Evolutionary conservation across 1,284 basidiomycete genomes (phyloP).

Genomic region (Heterobasidion annosum): DNA sequence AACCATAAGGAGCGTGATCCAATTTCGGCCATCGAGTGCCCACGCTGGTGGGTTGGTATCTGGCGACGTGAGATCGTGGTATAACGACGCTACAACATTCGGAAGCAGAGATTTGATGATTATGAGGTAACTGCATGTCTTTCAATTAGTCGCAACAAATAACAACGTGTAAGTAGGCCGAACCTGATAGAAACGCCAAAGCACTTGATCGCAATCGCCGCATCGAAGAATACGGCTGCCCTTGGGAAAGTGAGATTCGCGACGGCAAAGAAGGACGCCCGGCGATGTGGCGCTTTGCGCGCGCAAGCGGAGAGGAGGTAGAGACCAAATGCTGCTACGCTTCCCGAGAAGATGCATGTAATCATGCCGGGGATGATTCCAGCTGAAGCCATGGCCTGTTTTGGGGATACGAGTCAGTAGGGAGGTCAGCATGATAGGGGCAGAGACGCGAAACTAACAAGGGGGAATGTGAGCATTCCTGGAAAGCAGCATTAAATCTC

Average conservation of each 20-base stretch:
- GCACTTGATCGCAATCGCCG: slow-evolving; percentile 93
- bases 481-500: background rate
- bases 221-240: slow-evolving; percentile 81
- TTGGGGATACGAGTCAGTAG: slow-evolving; percentile 8
- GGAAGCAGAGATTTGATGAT: slow-evolving; percentile 95
- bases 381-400: slow-evolving; percentile 75
- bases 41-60: slow-evolving; percentile 60
- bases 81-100: slow-evolving; percentile 82
- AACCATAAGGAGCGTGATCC: slow-evolving; percentile 81
- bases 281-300: slow-evolving; percentile 63
- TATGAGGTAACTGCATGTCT: slow-evolving; percentile 66
- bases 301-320: slow-evolving; percentile 88
- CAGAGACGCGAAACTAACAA: slow-evolving; percentile 38
- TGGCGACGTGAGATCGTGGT: slow-evolving; percentile 64
- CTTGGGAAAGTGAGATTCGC: slow-evolving; percentile 80
- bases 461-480: slow-evolving; percentile 81
- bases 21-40: slow-evolving; percentile 72
- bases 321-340: slow-evolving; percentile 77
- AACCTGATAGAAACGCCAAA: slow-evolving; percentile 94
- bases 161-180: slow-evolving; percentile 15
- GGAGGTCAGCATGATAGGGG: background rate
- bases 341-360: slow-evolving; percentile 83
- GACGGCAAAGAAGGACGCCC: slow-evolving; percentile 83
- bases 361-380: slow-evolving; percentile 83
- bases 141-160: background rate